Percentiles rank a stretch among this genome's conserved stretches.
Evolutionary conservation across 2,329 filamentous ascomycete species (phyloP).

Genomic region (Didymella arachidicola): DNA sequence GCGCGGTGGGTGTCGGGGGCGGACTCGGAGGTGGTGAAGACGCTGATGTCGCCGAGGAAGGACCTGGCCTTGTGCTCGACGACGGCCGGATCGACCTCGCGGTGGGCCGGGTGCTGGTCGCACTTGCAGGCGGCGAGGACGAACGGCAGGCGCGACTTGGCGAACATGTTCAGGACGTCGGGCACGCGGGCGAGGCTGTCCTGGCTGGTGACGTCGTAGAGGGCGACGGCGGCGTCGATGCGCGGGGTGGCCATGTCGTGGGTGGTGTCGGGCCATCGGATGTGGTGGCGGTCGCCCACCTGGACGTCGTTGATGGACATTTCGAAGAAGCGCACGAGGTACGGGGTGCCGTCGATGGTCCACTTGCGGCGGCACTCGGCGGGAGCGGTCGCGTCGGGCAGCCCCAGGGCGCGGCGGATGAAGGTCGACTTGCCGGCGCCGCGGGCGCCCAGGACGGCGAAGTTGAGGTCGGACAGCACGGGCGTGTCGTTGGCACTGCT

Average conservation of each 20-base stretch:
- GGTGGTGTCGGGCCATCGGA: constrained; percentile 65
- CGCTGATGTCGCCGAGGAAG: constrained; percentile 70
- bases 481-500: constrained; percentile 40
- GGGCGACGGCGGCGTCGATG: constrained; percentile 81
- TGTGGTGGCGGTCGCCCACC: constrained; percentile 56
- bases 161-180: constrained; percentile 75
- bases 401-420: constrained; percentile 63
- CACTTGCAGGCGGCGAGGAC: constrained; percentile 90
- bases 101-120: constrained; percentile 74
- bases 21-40: constrained; percentile 75
- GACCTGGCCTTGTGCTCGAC: constrained; percentile 69
- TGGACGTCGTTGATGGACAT: constrained; percentile 62
- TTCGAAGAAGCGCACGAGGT: constrained; percentile 66
- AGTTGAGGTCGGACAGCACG: constrained; percentile 62
- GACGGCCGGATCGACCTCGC: constrained; percentile 73
- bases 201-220: constrained; percentile 86
- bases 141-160: constrained; percentile 75
- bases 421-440: constrained; percentile 67
- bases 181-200: constrained; percentile 78
- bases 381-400: constrained; percentile 55
- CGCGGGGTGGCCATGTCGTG: constrained; percentile 74
- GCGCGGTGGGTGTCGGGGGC: constrained; percentile 75
- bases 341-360: constrained; percentile 63
- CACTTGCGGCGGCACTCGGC: constrained; percentile 61
- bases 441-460: constrained; percentile 64